phyloP scores from a whole-genome alignment of 495 filamentous ascomycete genomes.

The Chlorociboria aeruginascens region DNA sequence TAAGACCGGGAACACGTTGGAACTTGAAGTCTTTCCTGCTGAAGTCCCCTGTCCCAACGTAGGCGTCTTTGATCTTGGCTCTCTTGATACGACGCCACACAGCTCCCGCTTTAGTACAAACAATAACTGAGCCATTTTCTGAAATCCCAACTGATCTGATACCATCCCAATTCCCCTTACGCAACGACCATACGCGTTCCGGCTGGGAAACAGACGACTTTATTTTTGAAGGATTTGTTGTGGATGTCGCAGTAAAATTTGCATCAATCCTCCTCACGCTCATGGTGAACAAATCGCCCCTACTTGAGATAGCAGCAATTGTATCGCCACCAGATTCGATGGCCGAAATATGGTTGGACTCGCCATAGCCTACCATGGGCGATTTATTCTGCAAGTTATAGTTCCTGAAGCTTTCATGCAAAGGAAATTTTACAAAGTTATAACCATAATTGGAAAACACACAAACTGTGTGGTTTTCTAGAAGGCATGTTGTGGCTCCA shows the following conservation, averaged over 20 bases:
- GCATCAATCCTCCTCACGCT: constrained; percentile 51
- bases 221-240: constrained; percentile 82
- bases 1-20: constrained; percentile 75
- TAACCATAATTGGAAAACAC: constrained; percentile 92
- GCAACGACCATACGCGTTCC: constrained; percentile 68
- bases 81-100: constrained; percentile 83
- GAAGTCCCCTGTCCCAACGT: constrained; percentile 36
- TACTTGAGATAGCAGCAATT: constrained; percentile 71
- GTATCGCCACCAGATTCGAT: constrained; percentile 79
- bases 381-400: constrained; percentile 49
- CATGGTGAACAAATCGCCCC: constrained; percentile 79
- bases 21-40: constrained; percentile 82
- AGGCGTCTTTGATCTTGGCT: constrained; percentile 63
- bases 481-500: constrained; percentile 71
- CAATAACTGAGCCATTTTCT: constrained; percentile 88
- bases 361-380: constrained; percentile 40
- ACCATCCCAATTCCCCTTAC: constrained; percentile 69
- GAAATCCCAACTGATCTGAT: constrained; percentile 78
- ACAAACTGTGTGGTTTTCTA: constrained; percentile 80
- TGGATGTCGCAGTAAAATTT: constrained; percentile 46
- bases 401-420: constrained; percentile 52
- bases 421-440: constrained; percentile 68
- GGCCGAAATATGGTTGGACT: constrained; percentile 52
- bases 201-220: constrained; percentile 55
- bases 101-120: constrained; percentile 82